Evolutionary conservation across 495 filamentous ascomycete species (phyloP), one percentile per base, ranked within the genome.

Genomic region (Penicillium ochrochloron): DNA sequence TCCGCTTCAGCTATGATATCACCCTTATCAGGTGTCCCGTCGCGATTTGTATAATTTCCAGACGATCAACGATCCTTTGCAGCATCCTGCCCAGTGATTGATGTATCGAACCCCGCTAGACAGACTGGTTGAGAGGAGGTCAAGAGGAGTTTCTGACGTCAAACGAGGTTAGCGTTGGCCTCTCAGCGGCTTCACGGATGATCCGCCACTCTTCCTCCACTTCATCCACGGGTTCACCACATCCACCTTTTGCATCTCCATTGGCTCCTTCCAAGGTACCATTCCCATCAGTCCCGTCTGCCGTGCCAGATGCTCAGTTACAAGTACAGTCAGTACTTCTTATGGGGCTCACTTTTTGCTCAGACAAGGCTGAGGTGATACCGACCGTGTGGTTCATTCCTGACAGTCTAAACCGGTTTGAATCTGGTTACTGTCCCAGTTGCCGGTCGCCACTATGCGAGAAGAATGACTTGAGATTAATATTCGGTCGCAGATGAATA

Each of bases 71-170:
- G 48, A 31, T 31, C 48, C 12, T 31, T 31, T 27, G 10, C 10
- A 3, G 48, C 27, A 31, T 17, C 1, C 37, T 17, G 8, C 14
- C 3, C 2, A 52, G 0, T 17, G 48, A 51, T 51, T 51, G 48
- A 51, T 29, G 1, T 51, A 51, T 51, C 25, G 2, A 12, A 29
- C 12, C 11, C 48, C 12, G 23, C 48, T 19, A 0, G 11, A 0
- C 8, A 3, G 25, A 29, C 27, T 31, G 27, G 25, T 27, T 29
- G 5, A n/a, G 12, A 23, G 23, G 23, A 46, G 5, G 6, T 23
- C 2, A 12, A 19, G 51, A 53, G 51, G 31, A 29, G 33, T 31
- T 34, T 56, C 53, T 56, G 53, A 56, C 53, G 53, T 56, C 53
- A 56, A 56, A 39, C 31, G n/a, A 6, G 53, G 2, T n/a, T 2